These are phyloP conservation scores for Globisporangium spinosum DNA, from an alignment of 352 stramenopile genomes.

Conservation along the genomic window DNA sequence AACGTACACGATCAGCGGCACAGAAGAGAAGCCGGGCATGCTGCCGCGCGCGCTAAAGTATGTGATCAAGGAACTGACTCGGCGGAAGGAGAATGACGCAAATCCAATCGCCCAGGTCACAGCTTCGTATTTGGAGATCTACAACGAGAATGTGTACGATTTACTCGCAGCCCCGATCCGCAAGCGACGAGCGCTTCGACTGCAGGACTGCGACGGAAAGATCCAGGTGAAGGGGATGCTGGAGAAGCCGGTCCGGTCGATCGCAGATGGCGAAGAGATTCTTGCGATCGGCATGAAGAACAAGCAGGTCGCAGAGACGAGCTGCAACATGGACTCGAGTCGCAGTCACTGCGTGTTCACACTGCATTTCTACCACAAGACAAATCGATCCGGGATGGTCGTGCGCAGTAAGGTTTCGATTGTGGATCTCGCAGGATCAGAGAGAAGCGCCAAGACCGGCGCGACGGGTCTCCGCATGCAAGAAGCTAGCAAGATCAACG, in stretches of 20 bases:
- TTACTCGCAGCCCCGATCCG: slow-evolving; percentile 70
- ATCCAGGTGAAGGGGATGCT: slow-evolving; percentile 86
- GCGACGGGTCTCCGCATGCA: slow-evolving; percentile 89
- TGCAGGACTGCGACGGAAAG: slow-evolving; percentile 84
- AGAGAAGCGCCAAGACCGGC: slow-evolving; percentile 70
- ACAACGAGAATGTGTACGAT: slow-evolving; percentile 98
- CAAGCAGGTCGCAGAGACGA: slow-evolving; percentile 84
- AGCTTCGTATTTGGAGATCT: slow-evolving; percentile 97
- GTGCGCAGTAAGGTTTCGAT: slow-evolving; percentile 83
- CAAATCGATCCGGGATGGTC: slow-evolving; percentile 13
- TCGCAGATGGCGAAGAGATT: slow-evolving; percentile 71
- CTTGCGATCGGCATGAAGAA: slow-evolving; percentile 65
- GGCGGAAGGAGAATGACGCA: slow-evolving; percentile 38
- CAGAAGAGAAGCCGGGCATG: slow-evolving; percentile 65
- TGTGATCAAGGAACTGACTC: slow-evolving; percentile 62
- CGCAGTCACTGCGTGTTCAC: slow-evolving; percentile 91
- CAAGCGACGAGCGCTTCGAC: slow-evolving; percentile 59
- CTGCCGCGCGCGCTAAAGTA: slow-evolving; percentile 76
- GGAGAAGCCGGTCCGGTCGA: slow-evolving; percentile 52
- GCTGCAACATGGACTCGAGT: slow-evolving; percentile 88
- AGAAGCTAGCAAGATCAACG: slow-evolving; percentile 98
- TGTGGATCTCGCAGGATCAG: slow-evolving; percentile 92
- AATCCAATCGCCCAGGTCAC: slow-evolving; percentile 46
- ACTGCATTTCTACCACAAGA: slow-evolving; percentile 63
- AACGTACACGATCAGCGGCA: slow-evolving; percentile 97